Evolutionary conservation across 129 eudicot species (phyloP), one percentile per base, ranked within the genome.

Genomic region (Ambrosia trifida): DNA sequence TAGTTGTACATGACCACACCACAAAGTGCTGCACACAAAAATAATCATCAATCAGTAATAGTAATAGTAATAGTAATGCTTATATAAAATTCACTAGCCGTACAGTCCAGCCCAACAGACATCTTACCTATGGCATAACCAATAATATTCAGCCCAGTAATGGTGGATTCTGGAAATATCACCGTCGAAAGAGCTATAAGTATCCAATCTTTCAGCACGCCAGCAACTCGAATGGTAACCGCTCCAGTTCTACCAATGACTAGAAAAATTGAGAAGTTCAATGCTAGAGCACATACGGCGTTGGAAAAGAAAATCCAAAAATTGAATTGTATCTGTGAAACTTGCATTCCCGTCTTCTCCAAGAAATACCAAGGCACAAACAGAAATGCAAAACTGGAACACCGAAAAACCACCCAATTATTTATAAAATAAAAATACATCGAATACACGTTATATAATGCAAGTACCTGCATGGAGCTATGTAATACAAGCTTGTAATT

Each of bases 201-300:
- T 53, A 94, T 94, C 99, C 99, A 94, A 72, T 94, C 97, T 79
- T 94, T 94, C 19, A 94, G 79, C 53, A 94, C 99, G 30, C 99
- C 99, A 76, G 99, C 99, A 69, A 94, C 99, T 56, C 97, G 93
- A 71, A 94, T 79, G 64, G 99, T 94, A 49, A 94, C 97, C 1
- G 99, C 99, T 75, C 99, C 88, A 31, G 99, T 94, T 88, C 99
- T 84, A 78, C 97, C 99, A 73, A 94, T 94, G 44, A 90, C 99
- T 79, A 90, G 82, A 83, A 94, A 90, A 60, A 94, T 94, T 4
- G 99, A 90, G 78, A 94, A 82, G 78, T 94, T 94, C 78, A 94
- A 84, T 40, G 93, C 96, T 74, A 94, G 59, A 53, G 99, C 97
- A 61, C 96, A 87, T n/a, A 90, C 58, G 5, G 99, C 99, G 65